Evolutionary conservation across 805 yeast genomes (phyloP), one percentile per base, ranked within the genome.

Genomic region (Suhomyces sp.): DNA sequence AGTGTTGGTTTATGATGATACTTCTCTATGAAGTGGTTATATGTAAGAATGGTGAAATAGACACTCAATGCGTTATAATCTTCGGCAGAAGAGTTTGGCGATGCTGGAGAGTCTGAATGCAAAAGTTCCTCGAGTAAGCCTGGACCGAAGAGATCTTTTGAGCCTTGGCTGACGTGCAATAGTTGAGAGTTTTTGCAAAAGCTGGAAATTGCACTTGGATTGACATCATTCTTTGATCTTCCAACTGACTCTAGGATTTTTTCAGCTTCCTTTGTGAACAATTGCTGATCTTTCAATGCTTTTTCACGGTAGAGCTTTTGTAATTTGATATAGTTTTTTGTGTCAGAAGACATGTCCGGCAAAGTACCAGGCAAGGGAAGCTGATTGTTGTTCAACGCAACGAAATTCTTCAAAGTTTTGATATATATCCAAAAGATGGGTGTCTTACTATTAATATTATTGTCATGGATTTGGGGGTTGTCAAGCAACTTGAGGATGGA

Each of bases 321-420:
- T 35, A 93, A 67, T 7, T 60, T 65, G 2, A 86, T 73, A 64
- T 87, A 93, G 50, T 73, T 73, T 7, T 68, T 66, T 0, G 97
- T 85, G 54, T 84, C 82, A 0, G 96, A 81, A 19, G 88, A 86
- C 97, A 93, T 93, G 64, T 92, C 98, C 0, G 97, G 96, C 5
- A 92, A 63, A 0, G 72, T 78, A 0, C 96, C 97, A 2, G 85
- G 76, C 1, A 89, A 66, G 0, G 97, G 96, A n/a, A 89, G 71
- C 4, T 69, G 63, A 1, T 72, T 68, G 15, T 65, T 60, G 20
- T 71, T 66, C 40, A 44, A 43, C 0, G 47, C 55, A 0, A 83
- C 75, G 64, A 83, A 90, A 6, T 57, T 53, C 43, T 76, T 69
- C 47, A 89, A 69, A 0, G 91, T 87, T 40, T 66, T 68, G 0